Conservation (phyloP, 78 protist species). For the Dictyostelium capitatum region DNA sequence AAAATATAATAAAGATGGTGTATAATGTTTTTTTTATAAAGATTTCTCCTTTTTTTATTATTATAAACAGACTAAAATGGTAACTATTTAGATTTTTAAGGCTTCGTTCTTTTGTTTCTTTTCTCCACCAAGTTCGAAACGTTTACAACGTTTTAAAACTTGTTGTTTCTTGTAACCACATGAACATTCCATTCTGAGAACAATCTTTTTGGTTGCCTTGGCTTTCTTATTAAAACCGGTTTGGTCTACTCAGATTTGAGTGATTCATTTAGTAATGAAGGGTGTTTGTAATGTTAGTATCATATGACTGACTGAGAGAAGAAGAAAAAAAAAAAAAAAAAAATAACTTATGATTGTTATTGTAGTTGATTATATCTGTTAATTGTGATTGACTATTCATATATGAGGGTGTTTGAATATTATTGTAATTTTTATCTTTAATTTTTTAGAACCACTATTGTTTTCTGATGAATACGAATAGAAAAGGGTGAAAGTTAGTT, state of each 20-base stretch:
- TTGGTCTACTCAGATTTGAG: slow-evolving; percentile 99
- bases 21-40: no score
- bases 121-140: slow-evolving; percentile 97
- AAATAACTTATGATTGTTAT: no score
- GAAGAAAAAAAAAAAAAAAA: not conserved
- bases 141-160: slow-evolving; percentile 97
- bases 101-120: slow-evolving; percentile 89
- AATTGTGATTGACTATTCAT: no score
- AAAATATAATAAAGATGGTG: no score
- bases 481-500: slow-evolving; percentile 37
- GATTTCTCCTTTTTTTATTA: not conserved
- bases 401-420: no score
- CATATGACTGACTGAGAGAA: no score
- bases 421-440: slow-evolving; percentile 5
- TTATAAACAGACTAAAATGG: no score
- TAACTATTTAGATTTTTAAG: slow-evolving; percentile 67
- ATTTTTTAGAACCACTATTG: slow-evolving; percentile 6
- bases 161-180: slow-evolving; percentile 92
- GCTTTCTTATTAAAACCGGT: slow-evolving; percentile 99
- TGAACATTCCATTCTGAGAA: slow-evolving; percentile 97
- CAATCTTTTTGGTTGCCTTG: slow-evolving; percentile 99
- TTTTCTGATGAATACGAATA: slow-evolving; percentile 35
- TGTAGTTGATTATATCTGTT: no score
- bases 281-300: not conserved
- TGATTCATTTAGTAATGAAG: no score